Conservation (phyloP, 1,284 basidiomycete genomes). For the Ganoderma lucidum region DNA sequence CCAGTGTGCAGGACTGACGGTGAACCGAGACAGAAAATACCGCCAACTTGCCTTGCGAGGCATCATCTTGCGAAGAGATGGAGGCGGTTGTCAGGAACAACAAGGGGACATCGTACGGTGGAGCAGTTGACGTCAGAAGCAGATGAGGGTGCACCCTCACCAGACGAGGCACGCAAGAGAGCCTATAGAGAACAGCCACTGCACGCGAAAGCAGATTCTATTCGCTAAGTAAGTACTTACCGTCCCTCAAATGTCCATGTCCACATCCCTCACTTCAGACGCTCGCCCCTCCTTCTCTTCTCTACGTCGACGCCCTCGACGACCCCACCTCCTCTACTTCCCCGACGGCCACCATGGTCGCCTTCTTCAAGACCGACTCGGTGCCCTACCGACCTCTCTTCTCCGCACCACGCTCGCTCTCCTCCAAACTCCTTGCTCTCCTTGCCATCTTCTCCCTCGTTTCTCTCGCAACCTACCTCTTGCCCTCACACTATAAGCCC, state of each 20-base stretch:
- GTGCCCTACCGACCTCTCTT: slow-evolving; percentile 27
- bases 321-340: not conserved
- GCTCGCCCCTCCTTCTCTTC: not conserved
- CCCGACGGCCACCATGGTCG: slow-evolving; percentile 24
- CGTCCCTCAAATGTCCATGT: not conserved
- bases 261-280: not conserved
- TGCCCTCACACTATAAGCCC: slow-evolving; percentile 24
- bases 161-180: not conserved
- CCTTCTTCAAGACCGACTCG: slow-evolving; percentile 28
- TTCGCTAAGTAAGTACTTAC: not conserved
- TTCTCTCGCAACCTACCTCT: slow-evolving; percentile 26
- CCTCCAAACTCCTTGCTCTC: slow-evolving; percentile 27
- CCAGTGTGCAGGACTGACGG: not conserved
- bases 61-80: not conserved
- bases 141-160: slow-evolving; percentile 11
- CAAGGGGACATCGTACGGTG: slow-evolving; percentile 16
- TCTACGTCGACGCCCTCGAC: slow-evolving; percentile 1
- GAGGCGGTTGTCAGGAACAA: slow-evolving; percentile 15
- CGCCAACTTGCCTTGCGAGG: not conserved
- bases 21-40: not conserved
- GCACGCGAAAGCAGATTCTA: not conserved
- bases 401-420: slow-evolving; percentile 26
- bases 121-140: slow-evolving; percentile 17
- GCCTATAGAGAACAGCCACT: not conserved
- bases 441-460: slow-evolving; percentile 29